Conservation (phyloP, 495 filamentous ascomycete species). For the Penicillium psychrofluorescens region DNA sequence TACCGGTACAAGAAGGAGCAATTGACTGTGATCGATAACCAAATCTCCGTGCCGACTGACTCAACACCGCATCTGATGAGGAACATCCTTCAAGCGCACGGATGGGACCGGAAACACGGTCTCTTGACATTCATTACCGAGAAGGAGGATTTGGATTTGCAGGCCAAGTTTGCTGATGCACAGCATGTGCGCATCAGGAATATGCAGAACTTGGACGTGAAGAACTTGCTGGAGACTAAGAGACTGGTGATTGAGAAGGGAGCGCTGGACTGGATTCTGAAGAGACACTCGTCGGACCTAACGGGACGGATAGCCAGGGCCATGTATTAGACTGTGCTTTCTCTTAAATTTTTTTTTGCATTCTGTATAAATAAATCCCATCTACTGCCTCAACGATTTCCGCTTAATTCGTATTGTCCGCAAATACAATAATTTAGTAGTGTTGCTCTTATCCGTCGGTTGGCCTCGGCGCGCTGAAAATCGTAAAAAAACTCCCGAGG, state of each 20-base stretch:
- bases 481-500: constrained; percentile 16
- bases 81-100: constrained; percentile 59
- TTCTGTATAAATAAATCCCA: constrained; percentile 31
- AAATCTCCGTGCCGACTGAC: constrained; percentile 50
- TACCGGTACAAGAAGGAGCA: constrained; percentile 84
- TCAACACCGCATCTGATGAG: constrained; percentile 51
- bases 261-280: constrained; percentile 70
- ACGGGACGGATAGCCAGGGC: constrained; percentile 24
- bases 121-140: constrained; percentile 73
- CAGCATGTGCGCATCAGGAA: constrained; percentile 58
- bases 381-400: background rate
- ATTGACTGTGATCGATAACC: constrained; percentile 73
- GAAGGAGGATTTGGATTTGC: constrained; percentile 30
- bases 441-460: background rate
- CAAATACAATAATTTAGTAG: background rate
- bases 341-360: constrained; percentile 17
- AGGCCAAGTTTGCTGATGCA: constrained; percentile 44
- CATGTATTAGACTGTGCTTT: constrained; percentile 17
- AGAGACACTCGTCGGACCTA: constrained; percentile 70
- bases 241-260: constrained; percentile 79
- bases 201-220: constrained; percentile 76
- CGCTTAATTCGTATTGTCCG: background rate
- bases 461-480: too few relatives aligned
- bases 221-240: constrained; percentile 79
- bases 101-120: constrained; percentile 63